Evolutionary conservation across 345 rosid species (phyloP).

Genomic region (Acer saccharum): DNA sequence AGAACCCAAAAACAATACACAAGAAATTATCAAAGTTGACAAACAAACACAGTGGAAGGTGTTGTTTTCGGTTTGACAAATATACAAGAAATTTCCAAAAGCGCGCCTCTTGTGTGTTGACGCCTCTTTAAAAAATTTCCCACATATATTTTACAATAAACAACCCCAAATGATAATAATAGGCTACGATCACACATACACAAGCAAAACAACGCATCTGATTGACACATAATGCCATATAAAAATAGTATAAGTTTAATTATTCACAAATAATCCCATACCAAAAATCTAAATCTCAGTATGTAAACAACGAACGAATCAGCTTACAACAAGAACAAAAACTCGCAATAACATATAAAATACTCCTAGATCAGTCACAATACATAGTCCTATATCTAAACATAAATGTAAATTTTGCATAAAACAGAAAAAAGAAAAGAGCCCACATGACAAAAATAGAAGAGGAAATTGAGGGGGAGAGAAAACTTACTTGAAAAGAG

Average conservation of each 20-base stretch:
- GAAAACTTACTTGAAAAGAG: not conserved
- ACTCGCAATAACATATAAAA: not conserved
- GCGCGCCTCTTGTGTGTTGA: not conserved
- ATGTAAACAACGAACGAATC: no score
- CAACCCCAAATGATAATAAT: not conserved
- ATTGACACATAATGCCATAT: not conserved
- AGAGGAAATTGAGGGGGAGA: not conserved
- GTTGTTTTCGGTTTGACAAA: not conserved
- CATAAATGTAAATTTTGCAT: not conserved
- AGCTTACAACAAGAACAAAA: not conserved
- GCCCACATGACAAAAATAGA: not conserved
- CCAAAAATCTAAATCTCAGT: not conserved
- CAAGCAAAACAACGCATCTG: conserved; percentile 4
- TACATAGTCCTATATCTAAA: not conserved
- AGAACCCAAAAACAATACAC: conserved; percentile 33
- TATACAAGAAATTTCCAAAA: not conserved
- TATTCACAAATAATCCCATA: no score
- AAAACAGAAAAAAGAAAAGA: not conserved
- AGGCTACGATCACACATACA: not conserved
- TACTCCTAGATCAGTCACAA: not conserved
- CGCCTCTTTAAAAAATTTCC: not conserved
- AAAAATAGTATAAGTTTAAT: not conserved
- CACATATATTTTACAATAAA: not conserved
- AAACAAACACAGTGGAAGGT: not conserved
- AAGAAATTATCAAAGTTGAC: not conserved